Conservation (phyloP, 306 rosid genomes). For the Pyrus betulifolia region DNA sequence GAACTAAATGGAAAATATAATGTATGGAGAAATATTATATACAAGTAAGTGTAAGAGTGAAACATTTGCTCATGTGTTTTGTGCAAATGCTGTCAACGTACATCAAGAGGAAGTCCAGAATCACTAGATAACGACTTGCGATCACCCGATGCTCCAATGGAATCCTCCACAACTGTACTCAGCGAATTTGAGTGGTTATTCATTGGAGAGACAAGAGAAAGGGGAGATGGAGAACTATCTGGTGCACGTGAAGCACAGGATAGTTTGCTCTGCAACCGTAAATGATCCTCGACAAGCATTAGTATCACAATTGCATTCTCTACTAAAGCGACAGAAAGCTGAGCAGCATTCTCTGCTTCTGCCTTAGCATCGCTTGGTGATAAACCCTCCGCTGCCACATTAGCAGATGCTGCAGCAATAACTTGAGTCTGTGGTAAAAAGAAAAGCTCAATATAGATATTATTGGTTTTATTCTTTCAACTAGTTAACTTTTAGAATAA, state of each 20-base stretch:
- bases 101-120: slow-evolving; percentile 68
- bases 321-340: slow-evolving; percentile 84
- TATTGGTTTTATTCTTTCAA: slow-evolving; percentile 1
- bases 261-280: slow-evolving; percentile 77
- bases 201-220: slow-evolving; percentile 59
- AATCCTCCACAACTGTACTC: slow-evolving; percentile 28
- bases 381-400: slow-evolving; percentile 86
- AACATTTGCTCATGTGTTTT: slow-evolving; percentile 1
- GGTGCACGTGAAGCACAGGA: slow-evolving; percentile 42
- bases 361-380: slow-evolving; percentile 76
- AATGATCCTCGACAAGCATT: slow-evolving; percentile 99
- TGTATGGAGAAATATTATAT: background rate
- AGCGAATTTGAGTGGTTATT: slow-evolving; percentile 37
- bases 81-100: slow-evolving; percentile 28
- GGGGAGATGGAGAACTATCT: slow-evolving; percentile 73
- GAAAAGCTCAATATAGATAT: slow-evolving; percentile 37
- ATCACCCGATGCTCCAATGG: slow-evolving; percentile 36
- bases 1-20: slow-evolving; percentile 7
- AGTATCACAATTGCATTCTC: slow-evolving; percentile 95
- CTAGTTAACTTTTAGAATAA: slow-evolving; percentile 4
- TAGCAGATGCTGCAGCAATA: slow-evolving; percentile 96
- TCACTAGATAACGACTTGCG: slow-evolving; percentile 44
- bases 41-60: slow-evolving; percentile 5
- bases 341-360: slow-evolving; percentile 92
- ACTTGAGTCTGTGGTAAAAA: slow-evolving; percentile 73